Conservation (phyloP, 148 eudicot species). For the Linanthus parryae region DNA sequence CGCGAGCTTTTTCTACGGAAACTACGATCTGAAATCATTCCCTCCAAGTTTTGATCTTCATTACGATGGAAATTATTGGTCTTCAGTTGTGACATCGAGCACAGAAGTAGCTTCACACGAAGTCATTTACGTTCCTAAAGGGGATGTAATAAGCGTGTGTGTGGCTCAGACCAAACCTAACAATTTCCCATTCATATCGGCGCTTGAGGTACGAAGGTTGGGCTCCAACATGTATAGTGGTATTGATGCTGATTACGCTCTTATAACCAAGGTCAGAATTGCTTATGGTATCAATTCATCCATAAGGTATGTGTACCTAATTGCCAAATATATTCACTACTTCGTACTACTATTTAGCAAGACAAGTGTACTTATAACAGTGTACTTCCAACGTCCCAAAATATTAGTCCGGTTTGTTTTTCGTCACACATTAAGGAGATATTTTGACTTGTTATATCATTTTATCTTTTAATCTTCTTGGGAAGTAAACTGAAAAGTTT, state of each 20-base stretch:
- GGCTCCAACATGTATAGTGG: slow-evolving; percentile 18
- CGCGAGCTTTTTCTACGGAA: slow-evolving; percentile 34
- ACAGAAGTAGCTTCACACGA: slow-evolving; percentile 15
- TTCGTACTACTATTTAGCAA: too few relatives aligned
- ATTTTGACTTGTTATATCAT: too few relatives aligned
- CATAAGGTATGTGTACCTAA: slow-evolving; percentile 20
- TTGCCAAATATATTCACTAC: too few relatives aligned
- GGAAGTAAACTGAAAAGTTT: too few relatives aligned
- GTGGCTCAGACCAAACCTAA: slow-evolving; percentile 23
- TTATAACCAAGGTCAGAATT: slow-evolving; percentile 18
- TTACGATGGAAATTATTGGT: slow-evolving; percentile 33
- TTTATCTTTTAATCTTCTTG: too few relatives aligned
- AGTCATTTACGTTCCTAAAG: slow-evolving; percentile 9
- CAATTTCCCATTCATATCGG: slow-evolving; percentile 31
- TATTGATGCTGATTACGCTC: slow-evolving; percentile 18
- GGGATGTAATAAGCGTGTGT: slow-evolving; percentile 17
- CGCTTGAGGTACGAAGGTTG: slow-evolving; percentile 28
- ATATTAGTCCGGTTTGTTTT: too few relatives aligned
- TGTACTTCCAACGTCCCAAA: too few relatives aligned
- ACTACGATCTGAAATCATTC: slow-evolving; percentile 23
- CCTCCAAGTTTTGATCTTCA: slow-evolving; percentile 35
- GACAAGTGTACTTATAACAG: too few relatives aligned
- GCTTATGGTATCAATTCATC: slow-evolving; percentile 25
- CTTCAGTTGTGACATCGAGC: slow-evolving; percentile 17
- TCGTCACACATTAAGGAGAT: too few relatives aligned